Percentiles rank a stretch among this genome's conserved stretches.
These are phyloP conservation scores for Coniochaeta pulveracea DNA, from an alignment of 2,329 filamentous ascomycete genomes.

Conservation along the genomic window DNA sequence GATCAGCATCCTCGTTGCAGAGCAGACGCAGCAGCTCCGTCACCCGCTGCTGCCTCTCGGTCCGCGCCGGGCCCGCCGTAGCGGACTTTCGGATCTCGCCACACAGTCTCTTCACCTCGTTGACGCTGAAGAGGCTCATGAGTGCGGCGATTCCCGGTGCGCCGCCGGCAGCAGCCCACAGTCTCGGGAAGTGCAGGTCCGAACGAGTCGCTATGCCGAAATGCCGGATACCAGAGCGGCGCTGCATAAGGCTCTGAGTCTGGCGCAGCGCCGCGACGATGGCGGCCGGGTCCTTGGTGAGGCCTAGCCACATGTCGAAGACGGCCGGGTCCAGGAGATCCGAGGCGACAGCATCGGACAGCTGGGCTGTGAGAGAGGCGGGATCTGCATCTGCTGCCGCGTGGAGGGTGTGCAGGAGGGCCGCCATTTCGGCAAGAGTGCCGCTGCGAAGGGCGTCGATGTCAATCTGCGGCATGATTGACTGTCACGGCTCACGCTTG, in stretches of 20 bases:
- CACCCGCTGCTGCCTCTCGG: conserved; percentile 5
- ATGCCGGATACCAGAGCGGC: not conserved
- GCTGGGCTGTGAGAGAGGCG: not conserved
- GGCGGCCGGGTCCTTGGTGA: not conserved
- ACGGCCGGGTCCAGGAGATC: not conserved
- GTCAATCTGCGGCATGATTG: not conserved
- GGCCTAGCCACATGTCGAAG: not conserved
- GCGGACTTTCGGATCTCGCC: not conserved
- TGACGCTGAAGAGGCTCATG: conserved; percentile 5
- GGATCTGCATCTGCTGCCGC: not conserved
- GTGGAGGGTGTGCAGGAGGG: not conserved
- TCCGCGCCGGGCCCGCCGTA: not conserved
- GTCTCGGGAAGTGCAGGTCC: not conserved
- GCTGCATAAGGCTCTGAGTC: not conserved
- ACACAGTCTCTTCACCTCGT: conserved; percentile 4
- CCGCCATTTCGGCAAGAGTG: not conserved
- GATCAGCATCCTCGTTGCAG: not conserved
- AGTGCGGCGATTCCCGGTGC: conserved; percentile 4
- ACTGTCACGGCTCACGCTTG: not conserved
- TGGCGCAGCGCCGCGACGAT: not conserved
- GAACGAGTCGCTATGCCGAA: not conserved
- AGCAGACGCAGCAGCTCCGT: conserved; percentile 5
- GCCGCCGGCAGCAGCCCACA: conserved; percentile 5
- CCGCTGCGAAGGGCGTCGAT: not conserved
- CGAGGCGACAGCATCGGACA: not conserved